A percentile compares a stretch with the other conserved stretches of the same genome.
Conservation (phyloP, 306 rosid genomes). For the Ziziphus jujuba region DNA sequence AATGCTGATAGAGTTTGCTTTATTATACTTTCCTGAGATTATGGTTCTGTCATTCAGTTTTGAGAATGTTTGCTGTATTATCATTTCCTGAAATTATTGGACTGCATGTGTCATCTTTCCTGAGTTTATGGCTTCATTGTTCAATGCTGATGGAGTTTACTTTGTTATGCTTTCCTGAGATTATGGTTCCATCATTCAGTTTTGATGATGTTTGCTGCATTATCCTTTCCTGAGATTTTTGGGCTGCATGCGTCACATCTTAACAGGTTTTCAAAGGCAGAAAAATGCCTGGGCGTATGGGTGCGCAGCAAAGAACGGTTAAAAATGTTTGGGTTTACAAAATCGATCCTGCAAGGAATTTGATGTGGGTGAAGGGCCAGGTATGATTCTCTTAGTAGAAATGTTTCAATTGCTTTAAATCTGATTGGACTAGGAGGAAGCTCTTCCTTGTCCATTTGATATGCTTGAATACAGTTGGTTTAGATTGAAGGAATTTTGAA, state of each 20-base stretch:
- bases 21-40: no score
- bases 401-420: constrained; percentile 10
- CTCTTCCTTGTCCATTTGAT: background rate
- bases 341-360: constrained; percentile 88
- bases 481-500: background rate
- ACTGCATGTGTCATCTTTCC: constrained; percentile 14
- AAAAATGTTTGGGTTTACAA: constrained; percentile 93
- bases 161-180: no score
- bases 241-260: constrained; percentile 14
- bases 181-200: background rate
- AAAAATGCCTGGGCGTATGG: constrained; percentile 98
- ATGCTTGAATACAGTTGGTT: background rate
- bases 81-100: constrained; percentile 7
- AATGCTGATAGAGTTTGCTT: background rate
- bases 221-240: constrained; percentile 3
- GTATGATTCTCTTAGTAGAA: constrained; percentile 39
- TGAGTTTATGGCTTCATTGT: no score
- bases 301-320: constrained; percentile 84
- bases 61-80: no score
- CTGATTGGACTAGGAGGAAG: constrained; percentile 3
- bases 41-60: background rate
- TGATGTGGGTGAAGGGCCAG: constrained; percentile 97
- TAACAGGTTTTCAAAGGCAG: constrained; percentile 74
- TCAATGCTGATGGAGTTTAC: background rate
- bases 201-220: background rate